Evolutionary conservation across 768 basidiomycete genomes (phyloP), one percentile per base, ranked within the genome.

Genomic region (Trametes villosa): DNA sequence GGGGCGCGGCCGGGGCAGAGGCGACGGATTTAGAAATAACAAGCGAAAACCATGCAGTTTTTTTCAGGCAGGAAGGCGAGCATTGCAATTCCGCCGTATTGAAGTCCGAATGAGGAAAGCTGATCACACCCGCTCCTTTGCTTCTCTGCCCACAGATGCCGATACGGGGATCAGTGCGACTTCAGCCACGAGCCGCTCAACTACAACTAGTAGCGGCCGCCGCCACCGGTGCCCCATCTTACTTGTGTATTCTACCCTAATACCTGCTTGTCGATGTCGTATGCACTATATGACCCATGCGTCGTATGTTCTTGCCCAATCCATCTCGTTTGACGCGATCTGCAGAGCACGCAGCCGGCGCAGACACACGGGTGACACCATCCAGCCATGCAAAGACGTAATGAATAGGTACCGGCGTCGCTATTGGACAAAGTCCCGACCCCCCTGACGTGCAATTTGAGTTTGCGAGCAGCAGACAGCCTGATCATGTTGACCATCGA

Each of bases 11-110:
- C 77, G 86, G 54, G 85, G 86, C 57, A 75, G 87, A 49, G 83
- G 84, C 49, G 83, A 81, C 61, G 86, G 83, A 65, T 84, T 80
- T 88, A 89, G 83, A 87, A 82, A 83, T 76, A 89, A 79, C 84
- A 91, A 86, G 86, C 85, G 87, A 86, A 86, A 84, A 86, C 87
- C 88, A 78, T 93, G 91, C 89, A 88, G 81, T 83, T 93, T 92
- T 81, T 92, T 86, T 84, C 84, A 85, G 79, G 83, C 86, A 85
- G 91, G 91, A 91, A 92, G 91, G 91, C 89, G 86, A 92, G 91
- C 88, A 84, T 81, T 57, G 72, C 80, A 80, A 75, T 74, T 63
- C 60, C 62, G 62, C 56, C 50, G 47, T 38, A 38, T 31, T 52
- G 63, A 59, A 49, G 33, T 70, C 64, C 70, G 63, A 70, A 64